Evolutionary conservation across 2,329 filamentous ascomycete species (phyloP).

Genomic region (Monosporascus sp.): DNA sequence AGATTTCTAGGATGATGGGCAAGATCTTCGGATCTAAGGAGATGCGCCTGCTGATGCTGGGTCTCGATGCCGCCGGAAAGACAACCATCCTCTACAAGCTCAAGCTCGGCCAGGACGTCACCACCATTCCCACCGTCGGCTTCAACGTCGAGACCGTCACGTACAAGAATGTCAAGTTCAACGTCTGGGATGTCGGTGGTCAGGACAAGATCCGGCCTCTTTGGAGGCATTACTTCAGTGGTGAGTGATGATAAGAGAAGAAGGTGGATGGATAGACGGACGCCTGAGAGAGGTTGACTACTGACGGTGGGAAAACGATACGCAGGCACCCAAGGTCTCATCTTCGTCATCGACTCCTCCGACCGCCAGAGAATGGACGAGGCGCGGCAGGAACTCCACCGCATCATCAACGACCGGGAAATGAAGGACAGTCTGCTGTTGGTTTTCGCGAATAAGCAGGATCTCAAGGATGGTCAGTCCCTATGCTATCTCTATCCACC

Average conservation of each 20-base stretch:
- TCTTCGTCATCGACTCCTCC: slow-evolving; percentile 97
- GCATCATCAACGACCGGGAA: slow-evolving; percentile 96
- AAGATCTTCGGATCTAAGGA: slow-evolving; percentile 99
- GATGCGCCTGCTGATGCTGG: slow-evolving; percentile 97
- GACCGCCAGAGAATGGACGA: slow-evolving; percentile 89
- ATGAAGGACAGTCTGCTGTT: slow-evolving; percentile 92
- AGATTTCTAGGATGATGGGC: slow-evolving; percentile 93
- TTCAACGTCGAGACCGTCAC: slow-evolving; percentile 99
- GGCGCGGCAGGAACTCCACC: slow-evolving; percentile 86
- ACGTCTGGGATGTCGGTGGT: slow-evolving; percentile 97
- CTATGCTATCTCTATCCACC: not conserved
- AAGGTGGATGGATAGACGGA: not conserved
- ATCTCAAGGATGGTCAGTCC: slow-evolving; percentile 70
- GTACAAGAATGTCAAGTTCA: slow-evolving; percentile 99
- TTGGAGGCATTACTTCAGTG: slow-evolving; percentile 95
- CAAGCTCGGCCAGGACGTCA: slow-evolving; percentile 96
- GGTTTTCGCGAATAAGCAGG: slow-evolving; percentile 99
- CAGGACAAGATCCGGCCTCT: slow-evolving; percentile 98
- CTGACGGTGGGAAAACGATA: not conserved
- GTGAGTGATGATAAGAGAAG: slow-evolving; percentile 36
- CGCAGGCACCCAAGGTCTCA: slow-evolving; percentile 87
- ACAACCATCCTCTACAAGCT: slow-evolving; percentile 99
- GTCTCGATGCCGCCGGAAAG: slow-evolving; percentile 96
- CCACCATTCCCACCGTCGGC: slow-evolving; percentile 95
- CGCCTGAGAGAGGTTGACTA: not conserved